Evolutionary conservation across 192 early-diverging fungal genomes (phyloP), one percentile per base, ranked within the genome.

Genomic region (Backusella macrospora): DNA sequence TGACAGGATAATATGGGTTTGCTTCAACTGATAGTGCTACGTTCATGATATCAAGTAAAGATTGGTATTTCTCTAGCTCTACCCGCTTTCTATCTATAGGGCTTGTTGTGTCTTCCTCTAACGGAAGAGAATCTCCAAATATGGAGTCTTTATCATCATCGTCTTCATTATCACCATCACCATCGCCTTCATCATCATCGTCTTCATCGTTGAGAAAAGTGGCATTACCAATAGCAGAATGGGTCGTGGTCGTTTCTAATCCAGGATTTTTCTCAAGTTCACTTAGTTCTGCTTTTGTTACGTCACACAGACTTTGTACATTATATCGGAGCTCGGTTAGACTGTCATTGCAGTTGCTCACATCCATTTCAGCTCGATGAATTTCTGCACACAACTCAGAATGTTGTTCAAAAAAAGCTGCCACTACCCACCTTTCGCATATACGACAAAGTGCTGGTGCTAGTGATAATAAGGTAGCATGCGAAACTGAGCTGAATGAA

Each of bases 281-380:
- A 16, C 14, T 23, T 10, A 76, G 3, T 14, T 77, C 75, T 2
- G 39, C 23, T 38, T 37, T 18, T 12, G 48, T 38, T 2, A 72
- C 14, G 16, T 76, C 74, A 38, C 48, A 47, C 26, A 83, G 34
- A 0, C 63, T 72, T 69, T 76, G 76, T 55, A 86, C 76, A 49
- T 90, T 86, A 0, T 75, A 44, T 45, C 84, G 86, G 15, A 87
- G 78, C 37, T 91, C 90, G 21, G 84, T 81, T 16, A 95, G 75
- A 34, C 86, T 83, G 43, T 96, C 93, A 73, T 95, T 92, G 23
- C 88, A 85, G 15, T 93, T 78, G n/a, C 81, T 81, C 13, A 94
- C 77, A 48, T 94, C 92, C 86, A 89, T 93, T 77, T 95, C 92
- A 4, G 82, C 84, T 46, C 91, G 86, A 82, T 96, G 92, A 47